Evolutionary conservation across 768 basidiomycete species (phyloP), one percentile per base, ranked within the genome.

Genomic region (Auriscalpium orientale): DNA sequence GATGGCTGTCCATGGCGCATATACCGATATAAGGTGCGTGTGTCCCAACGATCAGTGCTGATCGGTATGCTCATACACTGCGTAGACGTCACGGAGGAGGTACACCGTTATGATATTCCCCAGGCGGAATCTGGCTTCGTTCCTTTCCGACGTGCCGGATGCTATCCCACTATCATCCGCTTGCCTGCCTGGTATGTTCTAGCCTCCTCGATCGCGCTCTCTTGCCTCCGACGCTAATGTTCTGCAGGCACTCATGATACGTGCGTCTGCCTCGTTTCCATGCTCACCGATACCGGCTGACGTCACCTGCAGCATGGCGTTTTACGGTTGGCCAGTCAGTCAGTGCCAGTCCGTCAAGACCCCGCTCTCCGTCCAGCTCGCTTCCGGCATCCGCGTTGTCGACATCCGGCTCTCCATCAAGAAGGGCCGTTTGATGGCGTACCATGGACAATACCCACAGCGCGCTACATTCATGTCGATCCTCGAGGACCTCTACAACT

Each of bases 261-360:
- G 84, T 83, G 69, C 56, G 80, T 28, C 28, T 75, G 8, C 36
- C 44, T 36, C 36, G 35, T 21, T 45, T 4, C 35, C 37, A 8
- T 21, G 18, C 33, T 21, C 16, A 10, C 20, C 47, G 10, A 18
- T 6, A 56, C 34, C 11, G 11, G 38, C 18, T 49, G n/a, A 9
- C 40, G 33, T 43, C 51, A 49, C 33, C 13, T 34, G 48, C 65
- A 88, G 86, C 5, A 85, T 92, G 83, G 85, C 91, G 9, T 82
- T 91, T 59, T 86, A 91, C 61, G 88, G 89, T 13, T 90, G 87
- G 84, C 89, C 88, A 0, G 71, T 95, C 38, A 88, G 89, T 0
- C 91, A 95, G 66, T 98, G 94, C 65, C 93, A 97, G 67, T 79
- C 80, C 37, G 71, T 72, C 9, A 66, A 70, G 4, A 85, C 81